Base-by-base conservation (phyloP, 441 rosid genomes). In the Populus hybrid region DNA sequence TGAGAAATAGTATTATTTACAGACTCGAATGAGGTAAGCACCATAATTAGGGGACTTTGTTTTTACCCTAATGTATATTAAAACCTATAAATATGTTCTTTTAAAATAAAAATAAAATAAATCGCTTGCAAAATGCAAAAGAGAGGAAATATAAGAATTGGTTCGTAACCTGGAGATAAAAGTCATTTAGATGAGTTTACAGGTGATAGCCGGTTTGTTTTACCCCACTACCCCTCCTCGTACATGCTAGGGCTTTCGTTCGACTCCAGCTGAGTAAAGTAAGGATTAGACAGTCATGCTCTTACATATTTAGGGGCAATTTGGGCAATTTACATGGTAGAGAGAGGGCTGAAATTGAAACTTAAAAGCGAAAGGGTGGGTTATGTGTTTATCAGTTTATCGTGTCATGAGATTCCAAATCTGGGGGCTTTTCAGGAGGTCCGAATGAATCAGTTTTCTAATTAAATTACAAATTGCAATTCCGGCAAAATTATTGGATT, bases 121-220 rank as follows among this genome's bases (percentile, higher is more conserved):
- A 11, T 46, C 18, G 18, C 7, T 46, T 46, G 57, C 18, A 46
- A 46, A 46, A 11, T 46, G 57, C 57, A 14, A 1, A 34, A 14
- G 18, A 14, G 57, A 3, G 57, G 57, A 35, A 16, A 42, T 9
- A n/a, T 9, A 35, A n/a, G 26, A 35, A 19, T 19, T 6, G 11
- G 7, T 4, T 12, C 21, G 71, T 1, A 74, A 79, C 2, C 81
- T 40, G 76, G 86, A 79, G 84, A 79, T 73, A 79, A 86, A 73
- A 46, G 74, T 79, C 82, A 46, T 66, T 28, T 82, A 83, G 59
- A 79, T 74, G 72, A 74, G 80, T 64, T 88, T 74, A 86, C 92
- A 78, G 91, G 90, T 79, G 75, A 73, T 83, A 81, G 84, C 78
- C 89, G 86, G 94, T 90, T 77, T 67, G 50, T 35, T 46, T 64